Conservation (phyloP, 345 rosid genomes). For the Lepidium aucheri region DNA sequence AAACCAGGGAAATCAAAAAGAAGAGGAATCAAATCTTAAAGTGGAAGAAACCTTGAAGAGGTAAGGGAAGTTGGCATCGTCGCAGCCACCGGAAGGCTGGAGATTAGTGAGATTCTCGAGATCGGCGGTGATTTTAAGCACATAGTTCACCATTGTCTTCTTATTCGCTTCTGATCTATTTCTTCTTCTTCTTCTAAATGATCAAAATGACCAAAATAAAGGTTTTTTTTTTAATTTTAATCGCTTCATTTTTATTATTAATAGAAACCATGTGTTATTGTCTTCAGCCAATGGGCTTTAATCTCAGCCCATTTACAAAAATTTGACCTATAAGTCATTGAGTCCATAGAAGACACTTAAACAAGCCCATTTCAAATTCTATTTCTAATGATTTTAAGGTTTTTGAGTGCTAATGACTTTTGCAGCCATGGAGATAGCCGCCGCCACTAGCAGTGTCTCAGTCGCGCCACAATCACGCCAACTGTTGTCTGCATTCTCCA, state of each 20-base stretch:
- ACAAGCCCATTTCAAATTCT: background rate
- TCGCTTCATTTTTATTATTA: too few relatives aligned
- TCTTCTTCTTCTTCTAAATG: background rate
- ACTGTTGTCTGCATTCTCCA: background rate
- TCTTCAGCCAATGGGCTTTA: too few relatives aligned
- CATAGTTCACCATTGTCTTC: conserved; percentile 65
- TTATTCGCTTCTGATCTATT: background rate
- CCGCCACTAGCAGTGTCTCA: conserved; percentile 33
- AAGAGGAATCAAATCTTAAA: background rate
- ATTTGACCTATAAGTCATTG: too few relatives aligned
- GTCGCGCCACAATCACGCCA: conserved; percentile 25
- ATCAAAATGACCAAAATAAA: background rate
- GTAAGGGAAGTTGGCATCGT: conserved; percentile 66
- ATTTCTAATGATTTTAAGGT: too few relatives aligned
- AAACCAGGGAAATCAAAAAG: background rate
- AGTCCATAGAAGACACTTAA: background rate
- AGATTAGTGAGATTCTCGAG: conserved; percentile 72
- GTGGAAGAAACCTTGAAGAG: conserved; percentile 57
- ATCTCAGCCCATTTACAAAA: too few relatives aligned
- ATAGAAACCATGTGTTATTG: too few relatives aligned
- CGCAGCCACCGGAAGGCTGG: conserved; percentile 78
- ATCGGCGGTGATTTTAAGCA: conserved; percentile 69
- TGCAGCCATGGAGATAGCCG: conserved; percentile 43
- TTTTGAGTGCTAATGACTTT: too few relatives aligned
- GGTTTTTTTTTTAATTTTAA: background rate